Conservation (phyloP, 2,329 filamentous ascomycete species). For the Fusarium domesticum region DNA sequence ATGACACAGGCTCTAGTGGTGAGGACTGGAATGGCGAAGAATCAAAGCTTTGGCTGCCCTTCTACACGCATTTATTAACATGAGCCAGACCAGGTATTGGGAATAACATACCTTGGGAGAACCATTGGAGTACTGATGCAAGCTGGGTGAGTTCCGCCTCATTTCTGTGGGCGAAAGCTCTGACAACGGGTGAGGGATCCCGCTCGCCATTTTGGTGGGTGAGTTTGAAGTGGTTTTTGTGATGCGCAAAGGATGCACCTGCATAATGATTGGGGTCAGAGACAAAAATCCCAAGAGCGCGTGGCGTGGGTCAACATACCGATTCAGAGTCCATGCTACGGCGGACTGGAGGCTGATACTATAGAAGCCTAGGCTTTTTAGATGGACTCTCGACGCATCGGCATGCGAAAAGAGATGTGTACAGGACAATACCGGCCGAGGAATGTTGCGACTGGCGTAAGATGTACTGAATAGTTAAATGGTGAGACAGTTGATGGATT, state of each 20-base stretch:
- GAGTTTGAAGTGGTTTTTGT: slow-evolving; percentile 64
- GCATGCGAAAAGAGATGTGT: slow-evolving; percentile 28
- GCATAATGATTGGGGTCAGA: slow-evolving; percentile 22
- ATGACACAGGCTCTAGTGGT: slow-evolving; percentile 64
- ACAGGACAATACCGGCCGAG: slow-evolving; percentile 23
- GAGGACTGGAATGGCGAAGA: slow-evolving; percentile 85
- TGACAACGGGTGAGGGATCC: slow-evolving; percentile 71
- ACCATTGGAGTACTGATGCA: slow-evolving; percentile 69
- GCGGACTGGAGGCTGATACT: slow-evolving; percentile 19
- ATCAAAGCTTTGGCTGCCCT: slow-evolving; percentile 67
- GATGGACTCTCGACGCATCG: slow-evolving; percentile 35
- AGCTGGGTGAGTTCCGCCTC: slow-evolving; percentile 89
- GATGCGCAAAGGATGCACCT: slow-evolving; percentile 78
- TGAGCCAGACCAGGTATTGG: slow-evolving; percentile 15
- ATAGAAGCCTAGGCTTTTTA: slow-evolving; percentile 19
- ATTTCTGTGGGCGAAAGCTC: slow-evolving; percentile 85
- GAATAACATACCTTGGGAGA: slow-evolving; percentile 37
- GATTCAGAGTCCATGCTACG: slow-evolving; percentile 39
- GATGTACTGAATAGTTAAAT: background rate
- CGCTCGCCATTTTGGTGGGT: slow-evolving; percentile 60
- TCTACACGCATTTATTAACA: slow-evolving; percentile 46
- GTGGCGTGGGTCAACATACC: slow-evolving; percentile 32
- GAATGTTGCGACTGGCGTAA: slow-evolving; percentile 32
- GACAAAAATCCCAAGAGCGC: slow-evolving; percentile 17
- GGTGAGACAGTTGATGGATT: background rate